These are phyloP conservation scores for Aureobasidium mangrovei DNA, from an alignment of 2,329 filamentous ascomycete species.

Conservation along the genomic window DNA sequence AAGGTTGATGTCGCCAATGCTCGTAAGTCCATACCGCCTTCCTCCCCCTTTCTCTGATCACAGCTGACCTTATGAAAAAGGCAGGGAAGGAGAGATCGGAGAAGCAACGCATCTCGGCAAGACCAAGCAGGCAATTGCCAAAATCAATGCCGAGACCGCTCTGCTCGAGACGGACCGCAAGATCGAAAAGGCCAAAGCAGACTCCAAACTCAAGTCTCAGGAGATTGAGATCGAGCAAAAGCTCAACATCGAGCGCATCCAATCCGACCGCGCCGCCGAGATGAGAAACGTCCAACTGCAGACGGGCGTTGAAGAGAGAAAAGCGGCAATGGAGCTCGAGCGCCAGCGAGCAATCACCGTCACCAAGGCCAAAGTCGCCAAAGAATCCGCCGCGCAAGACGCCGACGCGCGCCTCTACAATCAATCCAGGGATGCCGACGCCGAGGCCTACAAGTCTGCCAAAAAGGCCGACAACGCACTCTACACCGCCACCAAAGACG, in stretches of 20 bases:
- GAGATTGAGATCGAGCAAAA: constrained; percentile 65
- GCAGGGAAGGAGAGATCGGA: constrained; percentile 59
- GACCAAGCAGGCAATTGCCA: constrained; percentile 77
- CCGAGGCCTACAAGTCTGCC: constrained; percentile 50
- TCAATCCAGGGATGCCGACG: constrained; percentile 38
- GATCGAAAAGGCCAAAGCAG: constrained; percentile 68
- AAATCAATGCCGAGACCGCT: constrained; percentile 78
- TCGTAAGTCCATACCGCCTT: background rate
- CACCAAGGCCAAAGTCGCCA: constrained; percentile 62
- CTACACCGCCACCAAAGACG: constrained; percentile 41
- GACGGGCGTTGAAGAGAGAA: constrained; percentile 66
- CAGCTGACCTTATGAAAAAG: background rate
- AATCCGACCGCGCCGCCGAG: constrained; percentile 64
- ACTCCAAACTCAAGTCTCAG: constrained; percentile 64
- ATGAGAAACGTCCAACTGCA: constrained; percentile 71
- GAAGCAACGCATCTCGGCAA: constrained; percentile 71
- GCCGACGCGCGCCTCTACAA: constrained; percentile 49
- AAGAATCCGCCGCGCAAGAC: constrained; percentile 59
- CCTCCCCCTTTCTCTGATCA: background rate
- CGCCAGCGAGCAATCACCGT: constrained; percentile 68
- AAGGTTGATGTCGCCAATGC: constrained; percentile 53
- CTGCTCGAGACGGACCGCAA: constrained; percentile 79
- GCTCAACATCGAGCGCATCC: constrained; percentile 66
- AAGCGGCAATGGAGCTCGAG: constrained; percentile 71
- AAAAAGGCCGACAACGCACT: constrained; percentile 49